Percentiles rank a stretch among this genome's conserved stretches.
These are phyloP conservation scores for Ophiostoma australiae DNA, from an alignment of 2,329 filamentous ascomycete genomes.

Conservation along the genomic window DNA sequence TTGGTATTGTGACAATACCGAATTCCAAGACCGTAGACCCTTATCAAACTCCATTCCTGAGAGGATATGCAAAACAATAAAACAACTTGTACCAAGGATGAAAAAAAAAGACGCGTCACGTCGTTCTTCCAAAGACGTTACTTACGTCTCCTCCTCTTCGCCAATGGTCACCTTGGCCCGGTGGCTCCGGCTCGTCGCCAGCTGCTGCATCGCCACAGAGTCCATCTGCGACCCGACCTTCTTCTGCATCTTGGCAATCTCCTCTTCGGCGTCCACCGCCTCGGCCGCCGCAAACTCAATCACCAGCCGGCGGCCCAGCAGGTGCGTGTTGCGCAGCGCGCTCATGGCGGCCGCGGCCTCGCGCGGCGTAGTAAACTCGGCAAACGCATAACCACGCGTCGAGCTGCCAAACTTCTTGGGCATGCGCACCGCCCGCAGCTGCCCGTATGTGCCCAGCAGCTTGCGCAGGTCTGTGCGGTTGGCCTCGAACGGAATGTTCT, in stretches of 20 bases:
- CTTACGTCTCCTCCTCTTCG: constrained; percentile 54
- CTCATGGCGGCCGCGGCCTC: constrained; percentile 88
- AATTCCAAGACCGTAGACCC: background rate
- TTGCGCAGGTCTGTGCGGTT: constrained; percentile 86
- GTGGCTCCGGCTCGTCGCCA: constrained; percentile 65
- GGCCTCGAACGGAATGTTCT: constrained; percentile 95
- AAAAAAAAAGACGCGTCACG: constrained; percentile 16
- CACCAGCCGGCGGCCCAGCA: constrained; percentile 82
- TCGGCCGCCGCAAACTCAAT: constrained; percentile 89
- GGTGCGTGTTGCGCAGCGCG: constrained; percentile 84
- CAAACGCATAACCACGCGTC: constrained; percentile 92
- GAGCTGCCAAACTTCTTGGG: constrained; percentile 91
- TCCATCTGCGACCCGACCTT: constrained; percentile 88
- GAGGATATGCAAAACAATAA: background rate
- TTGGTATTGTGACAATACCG: background rate
- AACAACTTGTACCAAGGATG: no score
- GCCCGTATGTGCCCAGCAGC: constrained; percentile 83
- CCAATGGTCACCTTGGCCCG: constrained; percentile 86
- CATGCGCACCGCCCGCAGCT: constrained; percentile 85
- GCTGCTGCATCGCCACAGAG: constrained; percentile 82
- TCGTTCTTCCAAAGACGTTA: no score
- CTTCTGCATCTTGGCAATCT: constrained; percentile 94
- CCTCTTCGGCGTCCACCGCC: constrained; percentile 84
- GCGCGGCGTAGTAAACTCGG: constrained; percentile 73
- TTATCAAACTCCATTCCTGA: constrained; percentile 11